Evolutionary conservation across 2,329 filamentous ascomycete genomes (phyloP).

Genomic region (Lecanicillium sp.): DNA sequence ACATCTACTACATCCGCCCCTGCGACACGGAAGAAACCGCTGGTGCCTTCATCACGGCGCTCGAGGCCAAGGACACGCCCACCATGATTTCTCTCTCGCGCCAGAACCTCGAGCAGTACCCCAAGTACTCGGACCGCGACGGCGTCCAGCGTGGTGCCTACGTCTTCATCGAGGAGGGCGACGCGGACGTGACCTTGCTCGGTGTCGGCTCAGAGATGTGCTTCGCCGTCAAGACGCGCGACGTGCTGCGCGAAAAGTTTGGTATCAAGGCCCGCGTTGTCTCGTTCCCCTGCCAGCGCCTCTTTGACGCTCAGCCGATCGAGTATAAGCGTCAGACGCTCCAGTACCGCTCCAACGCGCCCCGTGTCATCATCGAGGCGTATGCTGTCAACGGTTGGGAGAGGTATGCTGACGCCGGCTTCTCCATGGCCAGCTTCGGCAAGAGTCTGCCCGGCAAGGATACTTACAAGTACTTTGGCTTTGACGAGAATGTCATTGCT

Average conservation of each 20-base stretch:
- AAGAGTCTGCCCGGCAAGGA: constrained; percentile 46
- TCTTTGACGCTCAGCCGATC: constrained; percentile 33
- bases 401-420: constrained; percentile 49
- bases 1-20: constrained; percentile 52
- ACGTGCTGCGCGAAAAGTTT: constrained; percentile 29
- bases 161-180: constrained; percentile 32
- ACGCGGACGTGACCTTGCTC: constrained; percentile 37
- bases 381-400: constrained; percentile 53
- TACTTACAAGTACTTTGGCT: constrained; percentile 50
- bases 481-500: constrained; percentile 36
- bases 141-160: constrained; percentile 37
- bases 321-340: constrained; percentile 40
- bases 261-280: constrained; percentile 31
- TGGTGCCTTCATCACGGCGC: constrained; percentile 44
- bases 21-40: constrained; percentile 50
- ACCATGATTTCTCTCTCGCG: constrained; percentile 41
- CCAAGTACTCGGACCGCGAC: constrained; percentile 29
- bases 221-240: constrained; percentile 24
- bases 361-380: constrained; percentile 52
- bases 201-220: constrained; percentile 29
- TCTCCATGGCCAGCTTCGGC: constrained; percentile 45
- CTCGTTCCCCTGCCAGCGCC: constrained; percentile 36
- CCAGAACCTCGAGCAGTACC: constrained; percentile 33
- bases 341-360: constrained; percentile 31
- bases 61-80: constrained; percentile 31